Percentiles rank a stretch among this genome's conserved stretches.
Conservation (phyloP, 768 basidiomycete genomes). For the Russula vinacea region DNA sequence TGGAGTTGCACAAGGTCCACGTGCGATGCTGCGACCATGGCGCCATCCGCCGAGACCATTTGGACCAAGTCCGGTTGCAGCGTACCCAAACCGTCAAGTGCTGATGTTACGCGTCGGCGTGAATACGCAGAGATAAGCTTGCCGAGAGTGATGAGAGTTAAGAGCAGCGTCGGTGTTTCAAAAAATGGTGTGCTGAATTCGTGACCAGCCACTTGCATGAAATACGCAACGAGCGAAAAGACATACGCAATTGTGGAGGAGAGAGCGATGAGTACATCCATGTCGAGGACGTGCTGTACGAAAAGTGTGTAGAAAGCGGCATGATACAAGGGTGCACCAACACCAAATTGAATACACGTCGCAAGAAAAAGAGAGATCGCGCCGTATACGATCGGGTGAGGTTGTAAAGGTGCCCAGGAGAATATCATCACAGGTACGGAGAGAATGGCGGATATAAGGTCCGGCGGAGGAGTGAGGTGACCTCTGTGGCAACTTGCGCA, state of each 20-base stretch:
- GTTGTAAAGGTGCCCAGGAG: conserved; percentile 43
- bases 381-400: conserved; percentile 37
- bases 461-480: conserved; percentile 35
- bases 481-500: conserved; percentile 36
- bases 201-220: conserved; percentile 35
- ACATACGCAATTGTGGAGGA: conserved; percentile 43
- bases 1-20: conserved; percentile 39
- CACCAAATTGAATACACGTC: conserved; percentile 39
- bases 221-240: conserved; percentile 43
- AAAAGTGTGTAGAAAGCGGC: conserved; percentile 39
- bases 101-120: conserved; percentile 37
- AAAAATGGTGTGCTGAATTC: conserved; percentile 40
- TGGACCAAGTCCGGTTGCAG: conserved; percentile 37
- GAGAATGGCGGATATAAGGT: conserved; percentile 37
- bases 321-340: conserved; percentile 41
- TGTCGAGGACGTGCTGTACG: conserved; percentile 40
- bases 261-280: conserved; percentile 41
- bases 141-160: conserved; percentile 44
- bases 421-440: conserved; percentile 44
- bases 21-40: conserved; percentile 30
- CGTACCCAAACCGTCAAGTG: conserved; percentile 38
- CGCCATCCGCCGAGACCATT: conserved; percentile 34
- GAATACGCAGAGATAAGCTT: conserved; percentile 40
- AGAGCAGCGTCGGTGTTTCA: conserved; percentile 44
- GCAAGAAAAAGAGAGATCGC: conserved; percentile 41